Evolutionary conservation across 495 filamentous ascomycete species (phyloP), one percentile per base, ranked within the genome.

Genomic region (Physcia stellaris): DNA sequence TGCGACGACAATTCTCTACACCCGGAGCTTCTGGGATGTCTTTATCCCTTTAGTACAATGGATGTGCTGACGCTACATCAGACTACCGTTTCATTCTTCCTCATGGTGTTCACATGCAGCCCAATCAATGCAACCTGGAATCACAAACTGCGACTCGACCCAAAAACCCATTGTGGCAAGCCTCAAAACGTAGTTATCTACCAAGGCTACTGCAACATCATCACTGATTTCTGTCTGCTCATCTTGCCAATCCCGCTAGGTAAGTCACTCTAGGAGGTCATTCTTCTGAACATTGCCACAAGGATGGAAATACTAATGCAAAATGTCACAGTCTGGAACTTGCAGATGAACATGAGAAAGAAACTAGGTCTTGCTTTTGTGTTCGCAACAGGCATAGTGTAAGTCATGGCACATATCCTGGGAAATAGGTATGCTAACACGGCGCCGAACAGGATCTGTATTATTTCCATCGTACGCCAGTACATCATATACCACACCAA

Each of bases 171-270:
- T 10, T 15, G 41, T 17, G 12, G 18, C 15, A 27, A 39, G 2
- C 3, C 9, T 4, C 1, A 6, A 10, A 15, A 34, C 4, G 41
- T 44, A 4, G 26, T 18, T 16, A 31, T 18, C 27, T 26, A 38
- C 3, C 35, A 31, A 20, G 41, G 41, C 0, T 44, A 13, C 2
- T 44, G 17, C 21, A 44, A 39, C 26, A 39, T 39, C 26, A 10
- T 43, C 7, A 37, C 29, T 1, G 41, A 43, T n/a, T 43, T 43
- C 17, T 24, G 30, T 5, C 12, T 39, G 1, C 21, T 44, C 15
- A 4, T 44, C 6, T 3, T 39, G 41, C 41, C 41, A 1, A 28
- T 28, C 17, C 41, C 41, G n/a, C 32, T 44, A n/a, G n/a, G n/a
- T n/a, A n/a, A n/a, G n/a, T n/a, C n/a, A n/a, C n/a, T n/a, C n/a